A percentile compares a stretch with the other conserved stretches of the same genome.
Conservation (phyloP, 345 rosid species). For the Brassica cretica region DNA sequence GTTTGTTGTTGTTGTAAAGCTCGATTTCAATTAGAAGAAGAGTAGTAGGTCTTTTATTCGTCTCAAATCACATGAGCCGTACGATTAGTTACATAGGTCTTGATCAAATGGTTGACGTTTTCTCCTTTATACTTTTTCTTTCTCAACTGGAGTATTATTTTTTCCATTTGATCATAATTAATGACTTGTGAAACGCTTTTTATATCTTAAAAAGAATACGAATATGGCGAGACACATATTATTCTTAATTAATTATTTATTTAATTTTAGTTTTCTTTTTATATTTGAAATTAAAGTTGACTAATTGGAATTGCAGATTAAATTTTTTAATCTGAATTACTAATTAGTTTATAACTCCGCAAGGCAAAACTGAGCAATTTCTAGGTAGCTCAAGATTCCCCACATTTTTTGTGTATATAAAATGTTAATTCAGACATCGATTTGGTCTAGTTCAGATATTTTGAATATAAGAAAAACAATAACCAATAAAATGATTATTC, state of each 20-base stretch:
- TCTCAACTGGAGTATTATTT: neutral
- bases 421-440: neutral
- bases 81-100: constrained; percentile 8
- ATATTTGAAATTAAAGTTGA: neutral
- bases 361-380: neutral
- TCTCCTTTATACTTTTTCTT: neutral
- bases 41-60: constrained; percentile 11
- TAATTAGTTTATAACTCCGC: neutral
- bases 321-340: neutral
- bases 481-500: neutral
- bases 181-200: neutral
- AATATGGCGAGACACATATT: neutral
- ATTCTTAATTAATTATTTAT: neutral
- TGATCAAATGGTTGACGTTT: constrained; percentile 35
- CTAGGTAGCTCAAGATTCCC: too few species aligned
- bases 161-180: neutral
- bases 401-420: neutral
- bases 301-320: neutral
- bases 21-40: neutral
- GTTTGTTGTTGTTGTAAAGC: neutral
- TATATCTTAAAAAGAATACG: neutral
- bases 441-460: neutral
- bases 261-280: neutral
- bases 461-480: neutral
- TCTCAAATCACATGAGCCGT: constrained; percentile 17